These are phyloP conservation scores for Argentina anserina DNA, from an alignment of 306 rosid genomes.

Conservation along the genomic window DNA sequence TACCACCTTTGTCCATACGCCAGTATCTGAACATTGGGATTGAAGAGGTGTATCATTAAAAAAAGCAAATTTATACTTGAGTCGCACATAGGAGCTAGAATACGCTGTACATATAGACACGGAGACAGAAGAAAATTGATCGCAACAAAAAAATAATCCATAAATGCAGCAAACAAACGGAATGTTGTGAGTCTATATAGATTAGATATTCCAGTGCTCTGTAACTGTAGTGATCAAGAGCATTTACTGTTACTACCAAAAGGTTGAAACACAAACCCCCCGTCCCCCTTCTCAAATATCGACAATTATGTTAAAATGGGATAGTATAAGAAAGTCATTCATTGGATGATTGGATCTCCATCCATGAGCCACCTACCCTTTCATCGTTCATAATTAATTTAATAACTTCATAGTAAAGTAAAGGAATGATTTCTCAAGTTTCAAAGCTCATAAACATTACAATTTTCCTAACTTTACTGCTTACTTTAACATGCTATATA, in stretches of 20 bases:
- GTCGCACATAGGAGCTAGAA: not conserved
- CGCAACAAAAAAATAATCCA: not conserved
- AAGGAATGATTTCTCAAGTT: not conserved
- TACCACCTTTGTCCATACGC: slow-evolving; percentile 71
- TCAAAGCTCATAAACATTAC: not conserved
- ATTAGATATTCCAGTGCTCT: not conserved
- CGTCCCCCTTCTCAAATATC: not conserved
- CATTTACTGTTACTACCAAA: not conserved
- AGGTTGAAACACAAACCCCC: not conserved
- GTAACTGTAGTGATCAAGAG: not conserved
- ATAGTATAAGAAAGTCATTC: not conserved
- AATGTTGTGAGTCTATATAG: not conserved
- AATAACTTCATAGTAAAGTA: not conserved
- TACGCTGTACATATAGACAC: not conserved
- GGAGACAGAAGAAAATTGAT: not conserved
- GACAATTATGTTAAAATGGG: not conserved
- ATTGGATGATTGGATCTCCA: not conserved
- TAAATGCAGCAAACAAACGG: not conserved
- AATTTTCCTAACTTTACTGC: not conserved
- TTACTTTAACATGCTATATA: too few species aligned
- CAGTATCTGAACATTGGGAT: slow-evolving; percentile 58
- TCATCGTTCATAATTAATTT: not conserved
- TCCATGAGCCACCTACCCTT: not conserved
- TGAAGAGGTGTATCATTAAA: slow-evolving; percentile 14
- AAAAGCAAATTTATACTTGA: slow-evolving; percentile 4